Percentiles rank a stretch among this genome's conserved stretches.
Conservation (phyloP, 2,329 filamentous ascomycete genomes). For the Stagonosporopsis tanaceti region DNA sequence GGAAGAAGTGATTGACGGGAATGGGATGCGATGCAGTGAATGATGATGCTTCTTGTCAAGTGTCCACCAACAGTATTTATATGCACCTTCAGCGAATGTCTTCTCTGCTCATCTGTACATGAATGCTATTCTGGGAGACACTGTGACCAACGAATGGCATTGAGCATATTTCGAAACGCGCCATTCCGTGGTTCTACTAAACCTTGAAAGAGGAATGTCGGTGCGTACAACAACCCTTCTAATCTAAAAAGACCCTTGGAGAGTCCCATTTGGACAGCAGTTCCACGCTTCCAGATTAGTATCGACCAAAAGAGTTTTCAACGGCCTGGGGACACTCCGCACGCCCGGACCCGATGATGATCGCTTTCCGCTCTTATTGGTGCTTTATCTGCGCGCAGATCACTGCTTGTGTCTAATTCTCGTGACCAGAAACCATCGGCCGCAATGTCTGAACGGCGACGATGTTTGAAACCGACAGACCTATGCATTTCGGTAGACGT, state of each 20-base stretch:
- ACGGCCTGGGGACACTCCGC: background rate
- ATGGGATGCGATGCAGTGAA: background rate
- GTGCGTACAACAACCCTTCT: background rate
- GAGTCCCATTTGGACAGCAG: conserved; percentile 4
- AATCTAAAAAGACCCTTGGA: background rate
- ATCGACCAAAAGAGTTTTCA: background rate
- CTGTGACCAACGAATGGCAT: conserved; percentile 2
- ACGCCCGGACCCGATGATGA: conserved; percentile 2
- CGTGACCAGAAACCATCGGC: background rate
- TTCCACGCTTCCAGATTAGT: conserved; percentile 1
- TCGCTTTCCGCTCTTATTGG: background rate
- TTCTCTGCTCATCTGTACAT: background rate
- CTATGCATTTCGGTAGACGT: background rate
- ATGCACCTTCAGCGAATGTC: background rate
- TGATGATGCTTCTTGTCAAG: conserved; percentile 2
- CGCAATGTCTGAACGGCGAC: background rate
- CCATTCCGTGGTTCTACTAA: conserved; percentile 6
- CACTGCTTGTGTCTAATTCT: background rate
- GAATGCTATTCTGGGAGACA: conserved; percentile 7
- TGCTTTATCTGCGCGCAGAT: background rate
- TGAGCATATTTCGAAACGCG: conserved; percentile 11
- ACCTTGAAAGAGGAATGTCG: background rate
- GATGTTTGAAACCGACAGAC: background rate
- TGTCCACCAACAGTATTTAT: background rate
- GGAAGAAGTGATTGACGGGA: background rate